Percentiles rank a stretch among this genome's conserved stretches.
These are phyloP conservation scores for Babesia gibsoni DNA, from an alignment of 169 alveolate species.

Conservation along the genomic window DNA sequence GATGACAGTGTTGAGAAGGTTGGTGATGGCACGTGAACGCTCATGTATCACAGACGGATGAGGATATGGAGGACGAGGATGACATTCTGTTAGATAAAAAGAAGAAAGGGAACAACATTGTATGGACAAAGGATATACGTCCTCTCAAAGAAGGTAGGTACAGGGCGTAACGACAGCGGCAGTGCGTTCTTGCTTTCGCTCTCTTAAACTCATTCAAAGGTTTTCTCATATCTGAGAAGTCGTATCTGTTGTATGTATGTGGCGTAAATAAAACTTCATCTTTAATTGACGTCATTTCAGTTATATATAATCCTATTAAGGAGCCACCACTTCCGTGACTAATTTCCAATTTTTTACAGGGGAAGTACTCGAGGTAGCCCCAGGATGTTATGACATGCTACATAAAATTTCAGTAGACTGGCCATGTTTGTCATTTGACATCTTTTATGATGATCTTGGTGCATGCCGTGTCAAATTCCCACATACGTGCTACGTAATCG, in stretches of 20 bases:
- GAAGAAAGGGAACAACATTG: neutral
- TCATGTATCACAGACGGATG: slow-evolving; percentile 1
- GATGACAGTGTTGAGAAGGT: slow-evolving; percentile 9
- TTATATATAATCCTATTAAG: no score
- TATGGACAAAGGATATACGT: slow-evolving; percentile 59
- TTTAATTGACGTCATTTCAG: no score
- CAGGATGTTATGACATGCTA: slow-evolving; percentile 66
- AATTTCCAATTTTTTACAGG: slow-evolving; percentile 21
- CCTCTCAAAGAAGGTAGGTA: slow-evolving; percentile 58
- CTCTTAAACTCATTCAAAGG: no score
- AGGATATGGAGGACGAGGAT: neutral
- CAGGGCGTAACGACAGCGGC: no score
- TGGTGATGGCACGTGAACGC: neutral
- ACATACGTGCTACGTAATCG: slow-evolving; percentile 52
- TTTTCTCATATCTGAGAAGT: neutral
- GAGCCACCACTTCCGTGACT: no score
- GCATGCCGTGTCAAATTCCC: slow-evolving; percentile 56
- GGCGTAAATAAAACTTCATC: no score
- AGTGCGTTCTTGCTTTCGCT: no score
- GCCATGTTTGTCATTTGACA: slow-evolving; percentile 79
- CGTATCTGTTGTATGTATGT: neutral
- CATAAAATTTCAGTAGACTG: slow-evolving; percentile 60
- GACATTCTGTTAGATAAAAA: neutral
- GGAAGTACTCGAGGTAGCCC: slow-evolving; percentile 58
- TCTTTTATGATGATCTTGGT: slow-evolving; percentile 42